Conservation (phyloP, 371 early-diverging fungal genomes). For the Rhizomucor pusillus region DNA sequence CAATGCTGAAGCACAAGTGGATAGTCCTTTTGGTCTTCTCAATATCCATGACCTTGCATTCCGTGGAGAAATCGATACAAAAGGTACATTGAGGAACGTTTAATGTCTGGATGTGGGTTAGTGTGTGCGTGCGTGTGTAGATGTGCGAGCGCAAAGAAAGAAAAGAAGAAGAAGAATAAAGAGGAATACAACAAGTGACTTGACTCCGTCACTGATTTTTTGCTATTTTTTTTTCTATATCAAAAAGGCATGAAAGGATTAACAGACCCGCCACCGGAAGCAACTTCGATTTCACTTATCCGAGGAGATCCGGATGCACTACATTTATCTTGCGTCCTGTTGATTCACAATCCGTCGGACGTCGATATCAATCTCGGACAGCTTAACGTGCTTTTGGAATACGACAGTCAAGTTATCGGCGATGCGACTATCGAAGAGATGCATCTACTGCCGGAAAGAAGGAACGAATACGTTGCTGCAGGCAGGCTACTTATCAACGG, state of each 20-base stretch:
- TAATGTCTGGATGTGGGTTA: not conserved
- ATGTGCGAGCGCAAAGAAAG: too few species aligned
- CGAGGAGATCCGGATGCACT: slow-evolving; percentile 32
- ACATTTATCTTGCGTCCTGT: slow-evolving; percentile 17
- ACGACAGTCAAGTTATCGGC: slow-evolving; percentile 28
- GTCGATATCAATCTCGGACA: slow-evolving; percentile 34
- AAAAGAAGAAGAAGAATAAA: too few species aligned
- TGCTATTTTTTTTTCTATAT: not conserved
- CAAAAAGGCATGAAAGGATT: slow-evolving; percentile 38
- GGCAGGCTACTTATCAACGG: slow-evolving; percentile 5
- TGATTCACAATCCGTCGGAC: slow-evolving; percentile 41
- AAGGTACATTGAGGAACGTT: slow-evolving; percentile 22
- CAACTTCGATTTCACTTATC: slow-evolving; percentile 25
- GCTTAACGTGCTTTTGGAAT: slow-evolving; percentile 25
- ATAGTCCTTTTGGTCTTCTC: slow-evolving; percentile 38
- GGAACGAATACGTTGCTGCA: not conserved
- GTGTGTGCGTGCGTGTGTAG: too few species aligned
- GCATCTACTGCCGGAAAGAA: slow-evolving; percentile 18
- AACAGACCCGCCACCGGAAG: slow-evolving; percentile 35
- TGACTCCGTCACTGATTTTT: not conserved
- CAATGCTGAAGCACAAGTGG: slow-evolving; percentile 32
- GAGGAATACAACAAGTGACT: too few species aligned
- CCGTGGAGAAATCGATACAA: slow-evolving; percentile 39
- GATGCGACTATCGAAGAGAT: slow-evolving; percentile 32
- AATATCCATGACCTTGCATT: slow-evolving; percentile 37